Base-by-base conservation (phyloP, 1,139 yeast species). In the Sugiyamaella pinicola region DNA sequence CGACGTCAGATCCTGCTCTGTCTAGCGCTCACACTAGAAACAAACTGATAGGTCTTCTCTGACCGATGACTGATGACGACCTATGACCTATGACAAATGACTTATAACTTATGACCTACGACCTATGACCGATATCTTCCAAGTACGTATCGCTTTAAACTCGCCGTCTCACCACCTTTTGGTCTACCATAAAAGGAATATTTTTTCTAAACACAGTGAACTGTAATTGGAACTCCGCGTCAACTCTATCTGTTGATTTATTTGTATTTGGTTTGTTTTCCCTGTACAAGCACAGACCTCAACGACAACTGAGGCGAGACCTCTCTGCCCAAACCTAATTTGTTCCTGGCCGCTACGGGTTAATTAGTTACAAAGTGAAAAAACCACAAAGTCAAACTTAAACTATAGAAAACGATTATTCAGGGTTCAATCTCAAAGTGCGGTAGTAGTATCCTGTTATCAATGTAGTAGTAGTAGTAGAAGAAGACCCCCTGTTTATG, bases 151-250 rank as follows among this genome's bases (percentile, higher is more conserved):
- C 34, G 26, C 34, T 40, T 40, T 40, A 40, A 15, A 40, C 44
- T 40, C 22, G 42, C 21, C 42, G 42, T 38, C 42, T 19, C 42
- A 38, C 42, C 42, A 38, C 29, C 42, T 38, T 38, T 38, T 26
- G 21, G 42, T 29, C 29, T 38, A 38, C 24, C 29, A 18, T 22
- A 22, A 38, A 19, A 7, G 13, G 21, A 22, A 38, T 38, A 19
- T 19, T 38, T 38, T 19, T 13, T 38, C 13, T 22, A 38, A 15
- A 38, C 29, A 26, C 31, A 26, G 12, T n/a, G 3, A 26, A 26
- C 31, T 26, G 31, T 26, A 26, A 26, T 15, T 26, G 34, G 2
- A 26, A 40, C 44, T 40, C 34, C 15, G 31, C 31, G 9, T 26
- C 31, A 26, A 26, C 31, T 26, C 31, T 26, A 26, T 26, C 12